Evolutionary conservation across 2,329 filamentous ascomycete species (phyloP), one percentile per base, ranked within the genome.

Genomic region (Torrubiella hemipterigena): DNA sequence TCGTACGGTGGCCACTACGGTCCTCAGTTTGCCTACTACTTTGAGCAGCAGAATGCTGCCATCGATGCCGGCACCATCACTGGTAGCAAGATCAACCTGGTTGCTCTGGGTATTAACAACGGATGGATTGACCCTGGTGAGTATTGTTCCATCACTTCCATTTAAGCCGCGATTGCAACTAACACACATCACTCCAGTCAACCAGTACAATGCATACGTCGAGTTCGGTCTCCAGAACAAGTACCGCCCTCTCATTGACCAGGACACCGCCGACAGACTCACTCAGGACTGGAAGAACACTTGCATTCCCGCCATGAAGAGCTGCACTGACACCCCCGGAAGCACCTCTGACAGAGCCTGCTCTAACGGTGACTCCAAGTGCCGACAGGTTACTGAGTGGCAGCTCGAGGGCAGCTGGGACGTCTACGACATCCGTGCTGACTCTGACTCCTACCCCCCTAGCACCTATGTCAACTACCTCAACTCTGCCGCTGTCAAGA

Each of bases 31-130:
- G 61, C 63, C 12, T 51, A 58, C 8, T 69, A 69, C 42, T 68
- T 77, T 42, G 52, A 72, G 35, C 48, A 61, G 13, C 66, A 75
- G 44, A 77, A 77, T 38, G 55, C 60, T 10, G 50, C 51, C 14
- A 73, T 77, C 34, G 45, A 48, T 8, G 37, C 48, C 4, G 64
- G 67, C 9, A 49, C 45, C 2, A 33, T 61, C 5, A 45, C 51
- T 12, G 58, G 58, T 12, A 49, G 61, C 29, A 55, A 56, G 28
- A 59, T 70, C 31, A 59, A 63, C 26, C 54, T 74, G n/a, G 56
- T 67, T 6, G 63, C 67, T 0, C 54, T 76, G 7, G 63, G 67
- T 11, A 60, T 76, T 37, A 65, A 71, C 49, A 74, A 74, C 43
- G 68, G 66, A 16, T 71, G 65, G 54, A 60, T 69, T 35, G 69